Percentiles rank a stretch among this genome's conserved stretches.
Conservation (phyloP, 1,139 yeast genomes). For the Diutina siamensis region DNA sequence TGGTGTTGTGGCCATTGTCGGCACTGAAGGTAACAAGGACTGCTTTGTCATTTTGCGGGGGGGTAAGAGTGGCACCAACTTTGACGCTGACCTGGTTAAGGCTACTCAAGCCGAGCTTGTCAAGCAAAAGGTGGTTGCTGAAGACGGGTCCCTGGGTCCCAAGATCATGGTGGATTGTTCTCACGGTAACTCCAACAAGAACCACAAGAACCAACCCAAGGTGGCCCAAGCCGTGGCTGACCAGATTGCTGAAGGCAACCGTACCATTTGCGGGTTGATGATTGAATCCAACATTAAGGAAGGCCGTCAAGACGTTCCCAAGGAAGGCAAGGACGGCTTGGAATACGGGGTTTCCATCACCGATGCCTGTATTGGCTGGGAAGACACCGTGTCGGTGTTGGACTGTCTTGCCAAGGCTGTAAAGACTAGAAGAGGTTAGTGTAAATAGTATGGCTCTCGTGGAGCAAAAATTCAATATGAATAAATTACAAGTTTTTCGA, state of each 20-base stretch:
- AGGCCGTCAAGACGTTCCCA: conserved; percentile 86
- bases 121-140: conserved; percentile 39
- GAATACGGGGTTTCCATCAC: conserved; percentile 92
- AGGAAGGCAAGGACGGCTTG: conserved; percentile 52
- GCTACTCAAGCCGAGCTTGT: conserved; percentile 56
- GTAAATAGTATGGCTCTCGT: too few relatives aligned
- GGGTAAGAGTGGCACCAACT: conserved; percentile 88
- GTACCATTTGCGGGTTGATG: conserved; percentile 84
- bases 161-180: conserved; percentile 96
- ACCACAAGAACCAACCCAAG: conserved; percentile 85
- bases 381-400: conserved; percentile 64
- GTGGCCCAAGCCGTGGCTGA: conserved; percentile 75
- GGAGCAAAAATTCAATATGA: too few relatives aligned
- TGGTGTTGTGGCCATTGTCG: conserved; percentile 91
- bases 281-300: conserved; percentile 85
- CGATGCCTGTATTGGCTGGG: conserved; percentile 93
- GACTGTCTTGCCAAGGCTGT: conserved; percentile 69
- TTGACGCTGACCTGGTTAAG: conserved; percentile 59
- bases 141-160: conserved; percentile 35
- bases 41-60: conserved; percentile 91
- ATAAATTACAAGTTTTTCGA: too few relatives aligned
- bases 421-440: conserved; percentile 46
- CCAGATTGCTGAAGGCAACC: conserved; percentile 70
- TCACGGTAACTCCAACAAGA: conserved; percentile 88
- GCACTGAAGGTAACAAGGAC: conserved; percentile 88